Percentiles rank a stretch among this genome's conserved stretches.
Conservation (phyloP, 768 basidiomycete genomes). For the Agaricus subrufescens region DNA sequence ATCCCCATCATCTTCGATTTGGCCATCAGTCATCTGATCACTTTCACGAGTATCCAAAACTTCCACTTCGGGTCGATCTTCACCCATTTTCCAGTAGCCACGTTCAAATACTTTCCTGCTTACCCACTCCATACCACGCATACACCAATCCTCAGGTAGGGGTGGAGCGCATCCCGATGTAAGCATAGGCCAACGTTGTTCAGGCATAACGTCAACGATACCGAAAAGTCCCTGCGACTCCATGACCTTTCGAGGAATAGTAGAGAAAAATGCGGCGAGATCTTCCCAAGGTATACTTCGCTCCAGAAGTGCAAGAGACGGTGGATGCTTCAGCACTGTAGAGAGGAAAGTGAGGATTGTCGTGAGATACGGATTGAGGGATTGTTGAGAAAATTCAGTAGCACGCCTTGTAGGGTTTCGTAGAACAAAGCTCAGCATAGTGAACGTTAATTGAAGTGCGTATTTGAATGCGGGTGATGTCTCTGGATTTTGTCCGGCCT, state of each 20-base stretch:
- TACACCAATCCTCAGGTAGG: slow-evolving; percentile 90
- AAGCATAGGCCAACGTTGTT: slow-evolving; percentile 60
- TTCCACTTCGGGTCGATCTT: slow-evolving; percentile 73
- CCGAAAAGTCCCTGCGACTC: slow-evolving; percentile 36
- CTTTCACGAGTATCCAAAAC: slow-evolving; percentile 63
- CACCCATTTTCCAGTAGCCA: slow-evolving; percentile 88
- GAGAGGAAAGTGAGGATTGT: slow-evolving; percentile 85
- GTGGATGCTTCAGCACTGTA: slow-evolving; percentile 63
- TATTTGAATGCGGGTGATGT: slow-evolving; percentile 64
- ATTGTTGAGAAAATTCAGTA: slow-evolving; percentile 48
- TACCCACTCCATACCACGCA: slow-evolving; percentile 97
- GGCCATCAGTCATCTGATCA: slow-evolving; percentile 62
- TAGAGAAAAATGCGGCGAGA: slow-evolving; percentile 59
- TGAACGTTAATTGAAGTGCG: slow-evolving; percentile 75
- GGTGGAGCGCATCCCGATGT: slow-evolving; percentile 67
- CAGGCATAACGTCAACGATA: slow-evolving; percentile 16
- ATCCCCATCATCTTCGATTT: slow-evolving; percentile 75
- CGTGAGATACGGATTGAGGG: slow-evolving; percentile 83
- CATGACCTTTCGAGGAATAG: slow-evolving; percentile 52
- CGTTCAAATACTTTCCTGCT: slow-evolving; percentile 86
- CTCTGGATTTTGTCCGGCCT: slow-evolving; percentile 30
- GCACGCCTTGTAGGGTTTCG: slow-evolving; percentile 55
- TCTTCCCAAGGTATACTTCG: slow-evolving; percentile 82
- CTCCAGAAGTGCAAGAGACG: slow-evolving; percentile 60
- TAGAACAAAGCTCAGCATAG: slow-evolving; percentile 70